phyloP scores from a whole-genome alignment of 495 filamentous ascomycete species.

The Xylaria grammica region DNA sequence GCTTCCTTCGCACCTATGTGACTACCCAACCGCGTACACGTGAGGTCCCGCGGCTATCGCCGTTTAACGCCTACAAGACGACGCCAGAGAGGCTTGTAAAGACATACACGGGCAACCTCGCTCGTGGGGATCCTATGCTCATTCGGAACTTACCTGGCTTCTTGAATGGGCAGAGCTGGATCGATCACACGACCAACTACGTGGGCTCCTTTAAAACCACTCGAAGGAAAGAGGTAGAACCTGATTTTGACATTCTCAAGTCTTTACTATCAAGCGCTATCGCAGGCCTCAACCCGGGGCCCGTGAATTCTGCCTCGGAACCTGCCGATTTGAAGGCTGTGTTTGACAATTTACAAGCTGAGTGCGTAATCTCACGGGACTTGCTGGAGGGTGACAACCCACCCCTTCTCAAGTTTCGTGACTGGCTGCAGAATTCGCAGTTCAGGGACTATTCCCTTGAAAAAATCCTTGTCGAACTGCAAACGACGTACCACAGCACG shows the following conservation, averaged over 20 bases:
- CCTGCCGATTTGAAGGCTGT: neutral
- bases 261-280: neutral
- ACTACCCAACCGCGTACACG: no score
- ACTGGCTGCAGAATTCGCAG: conserved; percentile 1
- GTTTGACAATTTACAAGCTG: neutral
- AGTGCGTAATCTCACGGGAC: neutral
- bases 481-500: no score
- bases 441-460: conserved; percentile 2
- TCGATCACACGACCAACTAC: neutral
- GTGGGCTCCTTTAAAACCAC: neutral
- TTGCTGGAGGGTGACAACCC: neutral
- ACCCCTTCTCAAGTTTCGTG: neutral
- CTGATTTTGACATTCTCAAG: conserved; percentile 3
- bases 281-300: neutral
- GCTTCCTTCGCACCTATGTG: neutral
- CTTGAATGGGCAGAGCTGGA: conserved; percentile 8
- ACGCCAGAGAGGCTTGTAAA: conserved; percentile 8
- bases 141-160: conserved; percentile 12
- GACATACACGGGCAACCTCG: neutral
- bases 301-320: neutral
- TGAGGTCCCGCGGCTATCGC: neutral
- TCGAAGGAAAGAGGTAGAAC: neutral
- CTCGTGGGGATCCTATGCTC: neutral
- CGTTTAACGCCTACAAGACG: conserved; percentile 4
- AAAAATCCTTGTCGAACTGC: neutral